These are phyloP conservation scores for Neltuma alba DNA, from an alignment of 306 rosid species.

Conservation along the genomic window DNA sequence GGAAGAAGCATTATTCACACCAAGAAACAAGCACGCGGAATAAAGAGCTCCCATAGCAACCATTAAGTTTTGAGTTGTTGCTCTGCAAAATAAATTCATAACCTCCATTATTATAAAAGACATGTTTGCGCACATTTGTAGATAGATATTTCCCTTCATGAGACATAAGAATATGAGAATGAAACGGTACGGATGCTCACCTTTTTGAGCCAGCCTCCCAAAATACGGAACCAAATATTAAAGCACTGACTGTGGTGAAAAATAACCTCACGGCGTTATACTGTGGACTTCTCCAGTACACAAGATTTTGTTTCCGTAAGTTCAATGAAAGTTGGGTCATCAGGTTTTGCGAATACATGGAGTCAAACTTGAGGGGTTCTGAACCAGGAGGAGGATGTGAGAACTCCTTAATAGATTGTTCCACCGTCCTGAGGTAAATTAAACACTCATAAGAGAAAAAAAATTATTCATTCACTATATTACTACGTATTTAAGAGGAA, in stretches of 20 bases:
- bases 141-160: background rate
- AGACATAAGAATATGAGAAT: constrained; percentile 15
- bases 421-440: constrained; percentile 58
- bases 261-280: constrained; percentile 75
- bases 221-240: constrained; percentile 65
- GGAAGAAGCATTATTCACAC: constrained; percentile 76
- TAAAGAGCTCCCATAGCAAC: constrained; percentile 85
- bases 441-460: background rate
- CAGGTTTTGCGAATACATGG: constrained; percentile 56
- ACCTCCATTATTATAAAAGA: background rate
- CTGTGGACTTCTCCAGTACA: constrained; percentile 90
- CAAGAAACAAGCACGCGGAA: constrained; percentile 74
- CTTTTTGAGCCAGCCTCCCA: constrained; percentile 73
- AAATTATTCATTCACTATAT: constrained; percentile 5
- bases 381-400: constrained; percentile 59
- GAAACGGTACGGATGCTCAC: constrained; percentile 35
- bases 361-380: constrained; percentile 63
- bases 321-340: constrained; percentile 55
- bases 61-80: constrained; percentile 55
- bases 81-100: constrained; percentile 50
- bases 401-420: constrained; percentile 50
- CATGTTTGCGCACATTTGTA: background rate
- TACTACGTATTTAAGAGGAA: too few species aligned
- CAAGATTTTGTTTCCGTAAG: constrained; percentile 82
- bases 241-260: constrained; percentile 64